phyloP scores from a whole-genome alignment of 1,284 basidiomycete species.

The Sporisorium scitamineum region DNA sequence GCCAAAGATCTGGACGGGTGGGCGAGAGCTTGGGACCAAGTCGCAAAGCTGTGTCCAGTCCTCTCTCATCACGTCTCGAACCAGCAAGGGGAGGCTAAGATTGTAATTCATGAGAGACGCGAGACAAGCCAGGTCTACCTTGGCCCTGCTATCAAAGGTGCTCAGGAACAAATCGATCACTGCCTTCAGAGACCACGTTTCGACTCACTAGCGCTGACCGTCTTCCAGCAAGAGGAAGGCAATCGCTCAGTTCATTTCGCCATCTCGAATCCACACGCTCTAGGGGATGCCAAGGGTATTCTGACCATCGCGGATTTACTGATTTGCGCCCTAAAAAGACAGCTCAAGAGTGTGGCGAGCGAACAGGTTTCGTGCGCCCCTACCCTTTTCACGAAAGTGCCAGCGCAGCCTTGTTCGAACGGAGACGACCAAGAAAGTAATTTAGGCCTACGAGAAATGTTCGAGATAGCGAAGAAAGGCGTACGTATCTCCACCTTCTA shows the following conservation, averaged over 20 bases:
- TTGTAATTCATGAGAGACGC: neutral
- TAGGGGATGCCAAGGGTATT: conserved; percentile 6
- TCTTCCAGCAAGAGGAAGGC: neutral
- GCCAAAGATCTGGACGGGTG: neutral
- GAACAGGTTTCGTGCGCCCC: too few species aligned
- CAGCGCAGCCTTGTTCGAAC: neutral
- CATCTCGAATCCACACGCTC: conserved; percentile 7
- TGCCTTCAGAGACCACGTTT: neutral
- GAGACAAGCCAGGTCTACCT: neutral
- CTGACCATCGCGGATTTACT: neutral
- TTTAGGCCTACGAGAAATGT: conserved; percentile 3
- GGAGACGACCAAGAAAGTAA: neutral
- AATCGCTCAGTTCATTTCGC: neutral
- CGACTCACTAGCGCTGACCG: neutral
- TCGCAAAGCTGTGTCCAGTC: neutral
- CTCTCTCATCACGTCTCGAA: neutral
- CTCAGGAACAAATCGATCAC: conserved; percentile 1
- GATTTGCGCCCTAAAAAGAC: too few species aligned
- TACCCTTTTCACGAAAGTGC: too few species aligned
- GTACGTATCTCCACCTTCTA: neutral
- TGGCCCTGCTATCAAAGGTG: neutral
- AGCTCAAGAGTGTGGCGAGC: too few species aligned
- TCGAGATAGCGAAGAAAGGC: conserved; percentile 6
- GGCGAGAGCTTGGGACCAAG: neutral
- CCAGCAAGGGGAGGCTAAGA: neutral